Evolutionary conservation across 1,284 basidiomycete genomes (phyloP).

Genomic region (Cryptococcus hybrid): DNA sequence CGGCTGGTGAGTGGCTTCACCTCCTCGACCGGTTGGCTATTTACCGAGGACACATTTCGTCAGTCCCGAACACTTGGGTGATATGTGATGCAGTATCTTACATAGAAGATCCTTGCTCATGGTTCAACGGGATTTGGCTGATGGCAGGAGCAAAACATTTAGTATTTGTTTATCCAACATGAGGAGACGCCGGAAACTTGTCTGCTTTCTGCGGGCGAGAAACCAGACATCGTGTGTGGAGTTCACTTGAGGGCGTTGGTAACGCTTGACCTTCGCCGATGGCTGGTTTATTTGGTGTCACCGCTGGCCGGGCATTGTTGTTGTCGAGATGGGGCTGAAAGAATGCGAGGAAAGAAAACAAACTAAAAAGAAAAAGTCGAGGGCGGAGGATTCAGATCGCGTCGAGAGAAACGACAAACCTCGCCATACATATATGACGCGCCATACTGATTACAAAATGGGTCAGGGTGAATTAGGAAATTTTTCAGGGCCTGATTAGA

Average conservation of each 20-base stretch:
- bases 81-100: neutral
- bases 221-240: neutral
- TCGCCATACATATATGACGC: no score
- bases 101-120: constrained; percentile 13
- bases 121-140: constrained; percentile 43
- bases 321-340: neutral
- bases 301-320: neutral
- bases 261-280: constrained; percentile 35
- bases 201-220: no score
- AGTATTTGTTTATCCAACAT: neutral
- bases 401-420: no score
- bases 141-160: no score
- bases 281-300: constrained; percentile 11
- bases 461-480: no score
- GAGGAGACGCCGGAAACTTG: no score
- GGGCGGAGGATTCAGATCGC: neutral
- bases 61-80: neutral
- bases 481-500: no score
- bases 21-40: constrained; percentile 12
- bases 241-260: constrained; percentile 36
- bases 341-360: no score
- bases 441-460: no score
- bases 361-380: neutral
- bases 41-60: neutral
- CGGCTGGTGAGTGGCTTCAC: constrained; percentile 31